A percentile compares a stretch with the other conserved stretches of the same genome.
Evolutionary conservation across 768 basidiomycete species (phyloP).

Genomic region (Tricholoma hemisulphureum): DNA sequence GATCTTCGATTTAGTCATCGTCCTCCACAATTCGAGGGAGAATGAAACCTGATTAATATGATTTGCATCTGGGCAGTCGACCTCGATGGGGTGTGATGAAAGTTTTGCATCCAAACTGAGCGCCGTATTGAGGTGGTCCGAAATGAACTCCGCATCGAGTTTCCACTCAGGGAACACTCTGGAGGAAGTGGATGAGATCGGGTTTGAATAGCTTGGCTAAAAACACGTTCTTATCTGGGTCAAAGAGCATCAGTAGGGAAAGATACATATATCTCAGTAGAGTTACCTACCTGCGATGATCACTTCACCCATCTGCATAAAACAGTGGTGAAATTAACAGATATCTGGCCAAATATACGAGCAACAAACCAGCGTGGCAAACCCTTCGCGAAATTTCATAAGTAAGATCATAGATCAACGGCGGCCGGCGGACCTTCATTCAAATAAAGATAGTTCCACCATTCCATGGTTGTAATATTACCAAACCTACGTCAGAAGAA

Average conservation of each 20-base stretch:
- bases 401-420: neutral
- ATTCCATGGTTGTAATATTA: slow-evolving; percentile 90
- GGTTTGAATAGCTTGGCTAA: neutral
- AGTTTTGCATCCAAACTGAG: slow-evolving; percentile 79
- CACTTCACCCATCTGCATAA: slow-evolving; percentile 77
- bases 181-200: slow-evolving; percentile 8
- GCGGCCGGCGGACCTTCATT: slow-evolving; percentile 60
- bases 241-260: neutral
- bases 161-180: slow-evolving; percentile 87
- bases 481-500: slow-evolving; percentile 62
- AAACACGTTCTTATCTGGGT: neutral
- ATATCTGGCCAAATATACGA: neutral
- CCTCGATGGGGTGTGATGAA: slow-evolving; percentile 92
- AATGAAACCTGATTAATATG: slow-evolving; percentile 72
- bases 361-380: slow-evolving; percentile 70
- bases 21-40: neutral
- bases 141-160: slow-evolving; percentile 77
- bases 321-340: slow-evolving; percentile 6
- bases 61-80: slow-evolving; percentile 83
- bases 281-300: slow-evolving; percentile 62
- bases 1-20: slow-evolving; percentile 4
- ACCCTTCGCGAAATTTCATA: slow-evolving; percentile 44
- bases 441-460: slow-evolving; percentile 85
- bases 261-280: neutral
- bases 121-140: slow-evolving; percentile 72